These are phyloP conservation scores for Ophidiomyces ophidiicola DNA, from an alignment of 2,329 filamentous ascomycete genomes.

Conservation along the genomic window DNA sequence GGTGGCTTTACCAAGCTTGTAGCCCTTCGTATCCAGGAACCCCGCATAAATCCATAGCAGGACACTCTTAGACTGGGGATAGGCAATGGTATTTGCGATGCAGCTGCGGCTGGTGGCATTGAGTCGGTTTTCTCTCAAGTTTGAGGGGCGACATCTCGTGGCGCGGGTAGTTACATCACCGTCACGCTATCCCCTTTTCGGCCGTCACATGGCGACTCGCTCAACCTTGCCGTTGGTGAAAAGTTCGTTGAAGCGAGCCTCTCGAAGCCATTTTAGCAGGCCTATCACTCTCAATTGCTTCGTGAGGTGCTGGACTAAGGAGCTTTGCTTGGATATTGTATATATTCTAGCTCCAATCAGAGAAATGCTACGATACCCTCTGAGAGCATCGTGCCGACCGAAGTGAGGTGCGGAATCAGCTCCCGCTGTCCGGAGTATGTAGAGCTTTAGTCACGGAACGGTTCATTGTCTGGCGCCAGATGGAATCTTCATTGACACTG, in stretches of 20 bases:
- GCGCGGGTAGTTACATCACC: too few species aligned
- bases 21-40: too few species aligned
- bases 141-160: too few species aligned
- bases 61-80: too few species aligned
- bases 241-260: slow-evolving; percentile 1
- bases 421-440: slow-evolving; percentile 11
- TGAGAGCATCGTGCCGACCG: slow-evolving; percentile 7
- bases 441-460: slow-evolving; percentile 8
- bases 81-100: too few species aligned
- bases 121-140: too few species aligned
- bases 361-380: slow-evolving; percentile 1
- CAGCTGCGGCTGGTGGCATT: too few species aligned
- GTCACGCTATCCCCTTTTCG: slow-evolving; percentile 6
- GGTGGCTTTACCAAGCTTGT: too few species aligned
- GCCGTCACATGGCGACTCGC: slow-evolving; percentile 4
- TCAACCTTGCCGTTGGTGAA: neutral
- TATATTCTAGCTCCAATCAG: slow-evolving; percentile 6
- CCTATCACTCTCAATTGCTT: slow-evolving; percentile 3
- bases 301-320: slow-evolving; percentile 1
- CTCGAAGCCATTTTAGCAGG: neutral
- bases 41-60: too few species aligned
- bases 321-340: neutral
- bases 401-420: slow-evolving; percentile 10
- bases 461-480: slow-evolving; percentile 3
- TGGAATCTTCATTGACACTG: neutral